Percentiles rank a stretch among this genome's conserved stretches.
Conservation (phyloP, 257 asterid genomes). For the Apocynum venetum region DNA sequence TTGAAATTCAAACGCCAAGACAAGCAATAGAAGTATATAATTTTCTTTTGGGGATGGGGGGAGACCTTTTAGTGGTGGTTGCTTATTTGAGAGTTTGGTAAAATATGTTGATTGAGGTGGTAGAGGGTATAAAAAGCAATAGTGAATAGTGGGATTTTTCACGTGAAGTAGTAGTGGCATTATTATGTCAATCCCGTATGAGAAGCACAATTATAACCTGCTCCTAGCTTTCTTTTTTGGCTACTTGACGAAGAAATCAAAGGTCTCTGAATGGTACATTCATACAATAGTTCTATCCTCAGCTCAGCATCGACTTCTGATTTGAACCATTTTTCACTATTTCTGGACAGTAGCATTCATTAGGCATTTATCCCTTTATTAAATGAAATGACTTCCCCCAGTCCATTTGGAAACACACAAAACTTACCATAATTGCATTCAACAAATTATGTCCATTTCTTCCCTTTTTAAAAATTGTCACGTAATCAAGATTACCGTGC, state of each 20-base stretch:
- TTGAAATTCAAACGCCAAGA: too few species aligned
- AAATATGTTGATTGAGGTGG: not conserved
- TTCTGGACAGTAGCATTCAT: not conserved
- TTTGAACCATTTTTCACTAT: slow-evolving; percentile 7
- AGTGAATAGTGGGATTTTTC: not conserved
- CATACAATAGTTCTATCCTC: too few species aligned
- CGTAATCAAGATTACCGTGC: too few species aligned
- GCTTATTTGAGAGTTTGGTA: not conserved
- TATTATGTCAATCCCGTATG: not conserved
- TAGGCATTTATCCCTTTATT: not conserved
- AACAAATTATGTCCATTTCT: too few species aligned
- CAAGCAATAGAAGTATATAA: too few species aligned
- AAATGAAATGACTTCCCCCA: not conserved
- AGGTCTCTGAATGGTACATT: not conserved
- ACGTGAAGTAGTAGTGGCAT: not conserved
- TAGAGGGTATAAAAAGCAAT: not conserved
- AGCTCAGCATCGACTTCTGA: not conserved
- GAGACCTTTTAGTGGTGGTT: not conserved
- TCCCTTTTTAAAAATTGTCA: too few species aligned
- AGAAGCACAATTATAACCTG: slow-evolving; percentile 6
- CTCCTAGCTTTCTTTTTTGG: not conserved
- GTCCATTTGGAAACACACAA: not conserved
- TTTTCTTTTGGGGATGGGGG: not conserved
- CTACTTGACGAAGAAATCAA: slow-evolving; percentile 12
- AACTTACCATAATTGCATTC: too few species aligned